Base-by-base conservation (phyloP, 169 alveolate species). In the Theileria orientalis region DNA sequence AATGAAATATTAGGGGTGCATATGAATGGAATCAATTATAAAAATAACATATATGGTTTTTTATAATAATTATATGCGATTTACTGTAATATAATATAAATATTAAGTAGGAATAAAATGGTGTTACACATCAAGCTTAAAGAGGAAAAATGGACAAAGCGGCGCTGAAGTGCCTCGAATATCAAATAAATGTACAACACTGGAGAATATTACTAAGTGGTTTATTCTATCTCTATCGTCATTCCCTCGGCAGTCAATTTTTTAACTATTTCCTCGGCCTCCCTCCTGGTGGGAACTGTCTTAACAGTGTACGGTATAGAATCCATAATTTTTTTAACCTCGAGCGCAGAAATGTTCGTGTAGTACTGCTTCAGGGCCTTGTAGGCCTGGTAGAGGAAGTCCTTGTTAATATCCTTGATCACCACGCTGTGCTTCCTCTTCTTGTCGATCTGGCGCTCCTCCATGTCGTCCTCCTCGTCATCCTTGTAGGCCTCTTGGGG, bases 271-370 rank as follows among this genome's bases (percentile, higher is more conserved):
- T 54, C 79, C 21, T 85, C 90, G 11, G 92, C 89, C 63, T 87
- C 91, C 69, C 84, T 80, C 62, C 79, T 74, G 51, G 69, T 25
- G 30, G 60, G 47, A 46, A 61, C 84, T 29, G 72, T 82, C 79
- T 75, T 82, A n/a, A 74, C 63, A 23, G 83, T 56, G 44, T 59
- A 72, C n/a, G 93, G 93, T 35, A 86, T 70, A n/a, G 80, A 73
- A 74, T 88, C 93, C 33, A 88, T 86, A 57, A 74, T 57, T 25
- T 85, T 90, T 71, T 88, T 88, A 33, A 86, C 89, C 56, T 88
- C 88, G 27, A 71, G 74, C 67, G 85, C 61, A 37, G 74, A 71
- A 37, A 67, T 52, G 60, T 85, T 85, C 40, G 90, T 84, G 78
- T 69, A 57, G 23, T 83, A 69, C 74, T 80, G 72, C 57, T 83